Conservation (phyloP, 116 monocot genomes). For the Zostera marina region DNA sequence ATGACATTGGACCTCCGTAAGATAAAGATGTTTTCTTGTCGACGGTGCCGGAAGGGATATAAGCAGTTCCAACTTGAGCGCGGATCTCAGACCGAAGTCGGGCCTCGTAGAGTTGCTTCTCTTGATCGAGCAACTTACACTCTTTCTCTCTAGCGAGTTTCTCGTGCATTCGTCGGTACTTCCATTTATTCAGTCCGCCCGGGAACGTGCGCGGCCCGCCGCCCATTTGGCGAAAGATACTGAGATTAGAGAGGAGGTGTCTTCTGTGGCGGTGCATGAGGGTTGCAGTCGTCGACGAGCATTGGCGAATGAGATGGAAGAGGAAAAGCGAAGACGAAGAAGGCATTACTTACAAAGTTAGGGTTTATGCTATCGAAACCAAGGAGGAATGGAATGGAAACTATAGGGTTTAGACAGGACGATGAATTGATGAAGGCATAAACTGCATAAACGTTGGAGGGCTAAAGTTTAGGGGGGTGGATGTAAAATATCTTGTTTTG, state of each 20-base stretch:
- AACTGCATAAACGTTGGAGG: too few species aligned
- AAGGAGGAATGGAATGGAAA: too few species aligned
- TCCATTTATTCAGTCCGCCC: constrained; percentile 93
- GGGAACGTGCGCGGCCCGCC: constrained; percentile 93
- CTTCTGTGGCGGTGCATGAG: too few species aligned
- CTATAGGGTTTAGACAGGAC: too few species aligned
- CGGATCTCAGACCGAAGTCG: constrained; percentile 75
- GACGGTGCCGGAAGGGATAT: not conserved
- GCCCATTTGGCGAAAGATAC: constrained; percentile 49
- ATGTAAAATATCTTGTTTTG: too few species aligned
- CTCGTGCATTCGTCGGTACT: constrained; percentile 98
- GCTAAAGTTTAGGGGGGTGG: too few species aligned
- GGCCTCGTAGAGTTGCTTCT: constrained; percentile 81
- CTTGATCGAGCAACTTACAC: constrained; percentile 51
- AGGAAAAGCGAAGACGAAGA: constrained; percentile 1
- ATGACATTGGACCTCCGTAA: constrained; percentile 21
- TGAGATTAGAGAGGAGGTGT: constrained; percentile 9
- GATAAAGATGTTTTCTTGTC: not conserved
- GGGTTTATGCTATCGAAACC: not conserved
- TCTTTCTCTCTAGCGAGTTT: constrained; percentile 83
- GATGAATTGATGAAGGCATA: too few species aligned
- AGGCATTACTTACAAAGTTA: not conserved
- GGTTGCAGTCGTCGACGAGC: not conserved
- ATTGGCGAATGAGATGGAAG: constrained; percentile 1
- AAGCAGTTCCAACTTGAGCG: constrained; percentile 10